A percentile compares a stretch with the other conserved stretches of the same genome.
Evolutionary conservation across 78 protist genomes (phyloP).

Genomic region (Dictyostelium brefeldianum): DNA sequence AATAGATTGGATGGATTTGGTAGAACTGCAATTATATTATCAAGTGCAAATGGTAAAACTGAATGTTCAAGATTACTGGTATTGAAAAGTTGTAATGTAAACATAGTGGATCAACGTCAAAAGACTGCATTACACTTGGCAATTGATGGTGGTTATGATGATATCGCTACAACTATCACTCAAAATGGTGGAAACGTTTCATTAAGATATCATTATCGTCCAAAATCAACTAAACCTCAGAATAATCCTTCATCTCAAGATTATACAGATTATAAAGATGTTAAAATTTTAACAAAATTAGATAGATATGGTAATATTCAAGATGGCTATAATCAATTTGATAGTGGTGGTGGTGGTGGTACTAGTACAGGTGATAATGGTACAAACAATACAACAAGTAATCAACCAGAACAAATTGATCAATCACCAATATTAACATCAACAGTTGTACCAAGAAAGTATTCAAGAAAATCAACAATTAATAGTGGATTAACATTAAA

Average conservation of each 20-base stretch:
- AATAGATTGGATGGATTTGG: constrained; percentile 22
- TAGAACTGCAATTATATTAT: constrained; percentile 34
- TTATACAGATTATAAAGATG: background rate
- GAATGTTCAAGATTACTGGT: constrained; percentile 50
- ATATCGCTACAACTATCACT: constrained; percentile 45
- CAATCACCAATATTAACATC: background rate
- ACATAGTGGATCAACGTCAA: background rate
- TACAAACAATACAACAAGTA: background rate
- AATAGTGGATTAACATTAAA: constrained; percentile 19
- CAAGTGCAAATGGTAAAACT: constrained; percentile 49
- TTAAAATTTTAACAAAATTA: constrained; percentile 32
- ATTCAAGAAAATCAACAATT: background rate
- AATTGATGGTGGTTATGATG: constrained; percentile 24
- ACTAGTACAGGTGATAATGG: background rate
- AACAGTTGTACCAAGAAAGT: background rate
- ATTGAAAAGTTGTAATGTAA: background rate
- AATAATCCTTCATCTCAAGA: background rate
- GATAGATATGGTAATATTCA: constrained; percentile 62
- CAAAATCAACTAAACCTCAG: background rate
- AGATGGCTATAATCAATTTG: background rate
- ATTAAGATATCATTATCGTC: constrained; percentile 38
- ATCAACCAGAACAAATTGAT: background rate
- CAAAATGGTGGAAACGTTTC: constrained; percentile 45
- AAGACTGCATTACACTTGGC: constrained; percentile 72
- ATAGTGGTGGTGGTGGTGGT: background rate